Evolutionary conservation across 768 basidiomycete species (phyloP).

Genomic region (Phaffia tasmanica): DNA sequence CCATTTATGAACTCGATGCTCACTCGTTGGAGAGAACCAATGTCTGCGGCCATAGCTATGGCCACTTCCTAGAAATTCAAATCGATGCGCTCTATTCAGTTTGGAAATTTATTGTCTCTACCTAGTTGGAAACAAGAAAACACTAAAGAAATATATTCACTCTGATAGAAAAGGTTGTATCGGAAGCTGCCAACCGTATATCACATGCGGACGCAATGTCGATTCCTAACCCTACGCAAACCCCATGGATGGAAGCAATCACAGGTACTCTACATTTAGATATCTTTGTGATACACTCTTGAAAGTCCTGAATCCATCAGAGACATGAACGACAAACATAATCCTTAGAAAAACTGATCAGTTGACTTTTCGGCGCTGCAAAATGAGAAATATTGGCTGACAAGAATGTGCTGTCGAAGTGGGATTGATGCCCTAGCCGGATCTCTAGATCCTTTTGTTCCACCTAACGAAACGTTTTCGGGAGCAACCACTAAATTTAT

Average conservation of each 20-base stretch:
- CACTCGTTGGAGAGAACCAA: slow-evolving; percentile 71
- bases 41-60: slow-evolving; percentile 66
- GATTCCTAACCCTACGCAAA: slow-evolving; percentile 59
- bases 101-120: neutral
- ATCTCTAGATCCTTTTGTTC: too few species aligned
- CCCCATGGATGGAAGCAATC: slow-evolving; percentile 68
- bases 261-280: slow-evolving; percentile 65
- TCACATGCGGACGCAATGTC: slow-evolving; percentile 70
- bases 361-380: neutral
- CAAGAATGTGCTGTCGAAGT: too few species aligned
- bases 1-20: too few species aligned
- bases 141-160: slow-evolving; percentile 35
- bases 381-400: slow-evolving; percentile 4
- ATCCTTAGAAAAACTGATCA: slow-evolving; percentile 7
- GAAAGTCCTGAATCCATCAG: slow-evolving; percentile 44
- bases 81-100: neutral
- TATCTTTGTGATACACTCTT: slow-evolving; percentile 57
- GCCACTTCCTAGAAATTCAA: slow-evolving; percentile 9
- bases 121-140: neutral
- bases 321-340: neutral
- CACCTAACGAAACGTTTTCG: too few species aligned
- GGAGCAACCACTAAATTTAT: too few species aligned
- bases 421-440: too few species aligned
- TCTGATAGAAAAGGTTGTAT: slow-evolving; percentile 60
- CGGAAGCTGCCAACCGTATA: slow-evolving; percentile 54